Base-by-base conservation (phyloP, 1,284 basidiomycete species). In the Pseudozyma pruni region DNA sequence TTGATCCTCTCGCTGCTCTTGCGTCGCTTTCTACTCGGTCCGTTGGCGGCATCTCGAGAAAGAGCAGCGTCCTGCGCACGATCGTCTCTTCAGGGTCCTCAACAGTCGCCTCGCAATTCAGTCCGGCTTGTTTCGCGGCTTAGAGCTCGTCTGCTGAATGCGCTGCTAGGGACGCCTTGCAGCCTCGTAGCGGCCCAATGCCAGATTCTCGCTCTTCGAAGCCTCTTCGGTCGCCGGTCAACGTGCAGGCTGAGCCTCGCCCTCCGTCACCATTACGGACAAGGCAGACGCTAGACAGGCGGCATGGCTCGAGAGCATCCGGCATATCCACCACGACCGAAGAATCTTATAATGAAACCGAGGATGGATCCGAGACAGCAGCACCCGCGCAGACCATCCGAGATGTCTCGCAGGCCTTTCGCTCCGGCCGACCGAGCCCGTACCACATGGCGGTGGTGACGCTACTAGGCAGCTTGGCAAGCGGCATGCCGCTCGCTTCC, bases 381-480 rank as follows among this genome's bases (percentile, higher is more conserved):
- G 74, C 60, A 11, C 67, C 74, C 4, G 62, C 62, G 2, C 71
- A 75, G 44, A 68, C 72, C 33, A 60, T 74, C 27, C 62, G 69
- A 31, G 71, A 69, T 58, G 72, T 73, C 7, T 63, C 72, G 20
- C 61, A 59, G 19, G 72, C 72, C 9, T 69, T 74, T 29, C 55
- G 63, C 25, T 55, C 52, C 8, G 72, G 74, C 2, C 38, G 49
- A 23, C 61, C 74, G 9, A 71, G 62, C 42, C 60, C 72, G 1
- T 76, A 79, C 44, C 72, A 76, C 39, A 78, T 79, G 74, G 77
- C 76, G 22, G 61, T 78, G 5, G 72, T 79, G 22, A 60, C 72
- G n/a, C 60, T 77, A n/a, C 42, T 79, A 10, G 61, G 71, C 34
- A 69, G 57, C 35, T 43, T 79, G 20, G 75, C 69, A 10, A 74